Evolutionary conservation across 768 basidiomycete species (phyloP), one percentile per base, ranked within the genome.

Genomic region (Collybiopsis confluens): DNA sequence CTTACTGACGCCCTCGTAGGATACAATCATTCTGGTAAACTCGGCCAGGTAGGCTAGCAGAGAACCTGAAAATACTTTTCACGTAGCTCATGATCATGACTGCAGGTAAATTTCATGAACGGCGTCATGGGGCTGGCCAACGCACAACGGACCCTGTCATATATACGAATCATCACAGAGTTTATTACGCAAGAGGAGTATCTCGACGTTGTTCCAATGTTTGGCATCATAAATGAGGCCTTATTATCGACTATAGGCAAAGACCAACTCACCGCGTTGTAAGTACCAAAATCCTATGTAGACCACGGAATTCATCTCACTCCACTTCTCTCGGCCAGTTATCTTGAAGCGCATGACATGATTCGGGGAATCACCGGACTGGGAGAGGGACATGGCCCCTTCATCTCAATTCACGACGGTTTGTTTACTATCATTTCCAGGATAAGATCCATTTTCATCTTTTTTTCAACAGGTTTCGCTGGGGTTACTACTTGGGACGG

Each of bases 61-160:
- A 5, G 13, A 33, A 33, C 30, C 30, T 6, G 30, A 13, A 33
- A 6, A 5, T 5, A 6, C 13, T 5, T 6, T 13, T 33, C 30
- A 33, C 13, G 30, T 5, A 33, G 30, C 13, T 33, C n/a, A n/a
- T n/a, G n/a, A n/a, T n/a, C n/a, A n/a, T n/a, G n/a, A n/a, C n/a
- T n/a, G 5, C 68, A 68, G 23, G 64, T 87, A 64, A 89, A 92
- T 64, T 86, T 84, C 61, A 63, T 89, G 60, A 73, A 79, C 57
- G 85, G 86, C 27, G 80, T 84, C 33, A 93, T 93, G 92, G 92
- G 92, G 20, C 66, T 90, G 54, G 89, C 90, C 35, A 94, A 95
- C 60, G 92, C 88, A 16, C 84, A 93, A 66, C 81, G 92, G 15
- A 73, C 85, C 7, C 69, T 94, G 43, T 79, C 89, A 64, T 85